A percentile compares a stretch with the other conserved stretches of the same genome.
These are phyloP conservation scores for Chytriomyces sp. DNA, from an alignment of 192 early-diverging fungal genomes.

Conservation along the genomic window DNA sequence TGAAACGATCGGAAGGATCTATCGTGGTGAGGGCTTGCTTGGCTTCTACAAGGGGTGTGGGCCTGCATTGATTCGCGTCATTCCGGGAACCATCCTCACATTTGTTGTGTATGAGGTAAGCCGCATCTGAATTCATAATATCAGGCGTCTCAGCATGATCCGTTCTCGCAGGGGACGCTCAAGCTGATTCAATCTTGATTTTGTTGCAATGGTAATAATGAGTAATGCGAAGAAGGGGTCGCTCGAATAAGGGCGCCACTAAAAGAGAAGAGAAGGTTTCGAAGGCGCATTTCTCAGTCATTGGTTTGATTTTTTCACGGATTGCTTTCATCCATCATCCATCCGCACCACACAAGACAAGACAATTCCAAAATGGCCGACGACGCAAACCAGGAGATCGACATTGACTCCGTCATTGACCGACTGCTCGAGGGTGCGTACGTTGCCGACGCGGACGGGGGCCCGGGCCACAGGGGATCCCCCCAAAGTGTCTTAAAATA, in stretches of 20 bases:
- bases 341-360: too few species aligned
- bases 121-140: background rate
- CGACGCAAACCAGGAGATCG: conserved; percentile 57
- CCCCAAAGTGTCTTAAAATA: background rate
- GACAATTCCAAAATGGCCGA: conserved; percentile 16
- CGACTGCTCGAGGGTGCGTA: conserved; percentile 85
- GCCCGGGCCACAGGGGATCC: background rate
- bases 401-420: conserved; percentile 89
- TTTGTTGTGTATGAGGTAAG: conserved; percentile 90
- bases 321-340: too few species aligned
- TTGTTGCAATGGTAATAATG: background rate
- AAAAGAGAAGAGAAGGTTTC: background rate
- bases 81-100: conserved; percentile 92
- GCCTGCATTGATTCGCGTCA: conserved; percentile 81
- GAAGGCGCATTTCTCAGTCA: background rate
- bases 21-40: conserved; percentile 68
- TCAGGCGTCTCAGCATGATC: background rate
- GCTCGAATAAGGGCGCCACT: background rate
- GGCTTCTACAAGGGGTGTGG: conserved; percentile 95
- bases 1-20: conserved; percentile 72
- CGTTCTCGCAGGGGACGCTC: background rate
- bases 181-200: background rate
- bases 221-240: background rate
- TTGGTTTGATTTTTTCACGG: too few species aligned
- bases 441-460: background rate